Evolutionary conservation across 345 rosid species (phyloP).

Genomic region (Citrus cavaleriei): DNA sequence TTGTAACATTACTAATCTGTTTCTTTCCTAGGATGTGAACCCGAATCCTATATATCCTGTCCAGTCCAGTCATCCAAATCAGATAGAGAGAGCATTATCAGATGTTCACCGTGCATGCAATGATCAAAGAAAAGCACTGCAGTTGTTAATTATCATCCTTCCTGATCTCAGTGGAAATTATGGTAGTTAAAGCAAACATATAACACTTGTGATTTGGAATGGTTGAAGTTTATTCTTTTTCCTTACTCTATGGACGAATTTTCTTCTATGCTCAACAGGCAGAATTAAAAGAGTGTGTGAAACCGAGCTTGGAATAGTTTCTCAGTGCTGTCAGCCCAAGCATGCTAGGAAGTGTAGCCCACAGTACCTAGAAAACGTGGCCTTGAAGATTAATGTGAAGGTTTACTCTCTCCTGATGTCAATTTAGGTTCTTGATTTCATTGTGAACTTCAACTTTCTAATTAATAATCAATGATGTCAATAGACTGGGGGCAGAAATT

Average conservation of each 20-base stretch:
- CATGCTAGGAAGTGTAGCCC: conserved; percentile 30
- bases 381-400: conserved; percentile 84
- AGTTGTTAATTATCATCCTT: conserved; percentile 54
- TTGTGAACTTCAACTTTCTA: neutral
- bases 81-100: conserved; percentile 41
- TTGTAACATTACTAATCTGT: neutral
- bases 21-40: conserved; percentile 36
- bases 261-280: conserved; percentile 26
- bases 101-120: conserved; percentile 30
- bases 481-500: conserved; percentile 59
- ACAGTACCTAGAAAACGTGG: conserved; percentile 59
- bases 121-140: conserved; percentile 27
- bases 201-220: neutral
- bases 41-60: conserved; percentile 35
- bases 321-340: conserved; percentile 68
- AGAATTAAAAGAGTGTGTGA: conserved; percentile 63
- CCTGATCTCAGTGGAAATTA: conserved; percentile 62
- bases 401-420: conserved; percentile 22
- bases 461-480: neutral
- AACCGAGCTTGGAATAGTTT: conserved; percentile 67
- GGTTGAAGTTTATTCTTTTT: neutral
- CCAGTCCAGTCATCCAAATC: conserved; percentile 18
- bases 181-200: conserved; percentile 29
- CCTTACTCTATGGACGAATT: neutral
- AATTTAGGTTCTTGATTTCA: neutral